These are phyloP conservation scores for Schoenoplectus tabernaemontani DNA, from an alignment of 202 grass and related monocot genomes.

Conservation along the genomic window DNA sequence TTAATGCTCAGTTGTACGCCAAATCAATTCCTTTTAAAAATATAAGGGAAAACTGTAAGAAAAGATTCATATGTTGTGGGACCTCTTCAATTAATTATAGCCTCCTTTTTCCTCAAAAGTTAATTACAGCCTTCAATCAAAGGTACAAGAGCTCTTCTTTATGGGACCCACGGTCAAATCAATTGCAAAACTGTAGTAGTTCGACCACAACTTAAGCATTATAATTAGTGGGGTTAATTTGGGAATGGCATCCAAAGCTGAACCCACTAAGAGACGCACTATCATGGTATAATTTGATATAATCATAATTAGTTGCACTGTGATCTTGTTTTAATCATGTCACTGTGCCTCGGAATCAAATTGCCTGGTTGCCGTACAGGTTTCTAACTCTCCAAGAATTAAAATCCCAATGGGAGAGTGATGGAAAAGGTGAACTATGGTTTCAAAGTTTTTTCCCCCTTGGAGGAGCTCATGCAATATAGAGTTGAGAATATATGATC, in stretches of 20 bases:
- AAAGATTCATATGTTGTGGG: slow-evolving; percentile 10
- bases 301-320: background rate
- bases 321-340: background rate
- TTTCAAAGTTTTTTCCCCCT: too few relatives aligned
- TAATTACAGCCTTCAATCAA: too few relatives aligned
- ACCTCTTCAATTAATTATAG: background rate
- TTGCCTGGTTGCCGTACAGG: background rate
- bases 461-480: too few relatives aligned
- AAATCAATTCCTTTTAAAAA: too few relatives aligned
- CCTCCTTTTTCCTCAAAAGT: background rate
- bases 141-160: background rate
- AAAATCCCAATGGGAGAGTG: too few relatives aligned
- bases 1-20: background rate
- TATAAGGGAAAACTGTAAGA: background rate
- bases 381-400: background rate
- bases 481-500: too few relatives aligned
- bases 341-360: background rate
- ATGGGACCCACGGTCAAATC: slow-evolving; percentile 15
- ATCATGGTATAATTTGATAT: slow-evolving; percentile 9
- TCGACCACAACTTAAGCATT: slow-evolving; percentile 14
- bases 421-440: too few relatives aligned
- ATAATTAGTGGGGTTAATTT: slow-evolving; percentile 6
- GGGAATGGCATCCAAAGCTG: slow-evolving; percentile 19
- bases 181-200: slow-evolving; percentile 1
- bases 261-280: too few relatives aligned